phyloP scores from a whole-genome alignment of 2,329 filamentous ascomycete species.

The Parastagonospora avenae region DNA sequence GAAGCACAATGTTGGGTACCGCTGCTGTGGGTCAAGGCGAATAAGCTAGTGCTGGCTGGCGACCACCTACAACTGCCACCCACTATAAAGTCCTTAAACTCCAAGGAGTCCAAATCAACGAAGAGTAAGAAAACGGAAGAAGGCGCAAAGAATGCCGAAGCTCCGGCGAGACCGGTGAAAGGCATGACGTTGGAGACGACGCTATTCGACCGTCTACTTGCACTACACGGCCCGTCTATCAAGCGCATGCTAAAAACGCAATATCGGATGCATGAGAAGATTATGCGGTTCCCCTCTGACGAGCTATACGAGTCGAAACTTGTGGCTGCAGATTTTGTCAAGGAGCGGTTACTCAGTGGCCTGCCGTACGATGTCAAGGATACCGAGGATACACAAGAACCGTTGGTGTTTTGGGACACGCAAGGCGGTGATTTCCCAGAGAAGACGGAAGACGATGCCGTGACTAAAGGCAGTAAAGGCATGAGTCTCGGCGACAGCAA shows the following conservation, averaged over 20 bases:
- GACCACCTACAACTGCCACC: slow-evolving; percentile 94
- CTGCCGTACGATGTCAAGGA: slow-evolving; percentile 77
- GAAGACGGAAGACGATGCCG: slow-evolving; percentile 74
- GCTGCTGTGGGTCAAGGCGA: slow-evolving; percentile 69
- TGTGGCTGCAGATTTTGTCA: slow-evolving; percentile 79
- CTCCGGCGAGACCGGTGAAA: slow-evolving; percentile 26
- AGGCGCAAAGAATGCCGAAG: slow-evolving; percentile 40
- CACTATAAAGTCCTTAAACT: slow-evolving; percentile 80
- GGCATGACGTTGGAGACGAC: slow-evolving; percentile 80
- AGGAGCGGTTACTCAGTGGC: slow-evolving; percentile 73
- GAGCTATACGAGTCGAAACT: slow-evolving; percentile 85
- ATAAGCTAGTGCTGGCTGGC: slow-evolving; percentile 87
- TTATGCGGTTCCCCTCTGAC: slow-evolving; percentile 92
- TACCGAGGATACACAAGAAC: slow-evolving; percentile 85
- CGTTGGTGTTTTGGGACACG: slow-evolving; percentile 92
- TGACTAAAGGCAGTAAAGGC: slow-evolving; percentile 52
- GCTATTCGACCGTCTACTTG: slow-evolving; percentile 85
- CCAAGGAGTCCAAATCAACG: slow-evolving; percentile 44
- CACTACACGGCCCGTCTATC: slow-evolving; percentile 78
- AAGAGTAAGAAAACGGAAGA: slow-evolving; percentile 32
- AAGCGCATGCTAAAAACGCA: slow-evolving; percentile 96
- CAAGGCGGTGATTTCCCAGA: slow-evolving; percentile 93
- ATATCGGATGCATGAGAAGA: slow-evolving; percentile 96
- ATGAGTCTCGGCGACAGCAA: slow-evolving; percentile 74
- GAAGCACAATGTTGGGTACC: slow-evolving; percentile 98